Evolutionary conservation across 176 grass and related monocot genomes (phyloP), one percentile per base, ranked within the genome.

Genomic region (Triticum urartu): DNA sequence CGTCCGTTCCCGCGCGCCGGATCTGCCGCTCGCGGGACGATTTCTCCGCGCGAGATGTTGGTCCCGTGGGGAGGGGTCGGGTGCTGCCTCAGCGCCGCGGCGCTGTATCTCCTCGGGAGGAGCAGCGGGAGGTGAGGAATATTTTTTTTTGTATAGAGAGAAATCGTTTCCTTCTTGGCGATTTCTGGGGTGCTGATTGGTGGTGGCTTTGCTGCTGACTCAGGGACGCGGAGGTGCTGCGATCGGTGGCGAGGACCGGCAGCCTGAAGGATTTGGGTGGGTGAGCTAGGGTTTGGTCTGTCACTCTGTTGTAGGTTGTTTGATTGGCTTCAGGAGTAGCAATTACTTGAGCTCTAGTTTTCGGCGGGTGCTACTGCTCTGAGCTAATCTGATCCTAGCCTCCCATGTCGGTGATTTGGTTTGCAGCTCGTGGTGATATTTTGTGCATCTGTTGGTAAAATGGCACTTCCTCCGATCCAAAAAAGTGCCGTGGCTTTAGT

Each of bases 191-290:
- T 59, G 21, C 22, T 75, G 47, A 87, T 18, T 62, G 15, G 28
- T 50, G 32, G n/a, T 9, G 36, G 15, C 75, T 74, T 59, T 59
- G 17, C 18, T 50, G 11, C 7, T 89, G 11, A 18, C 32, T 59
- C 82, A 96, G 97, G 75, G 97, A 98, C 43, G 97, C 94, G 20
- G 92, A 95, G 68, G 64, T 91, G 42, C 94, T 98, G 52, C 84
- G 86, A 45, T 98, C 94, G 34, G 92, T 98, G 76, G 93, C 82
- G 35, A 95, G 86, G 83, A 92, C 94, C 15, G 77, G 87, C 38
- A 91, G 94, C 86, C 84, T 92, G 91, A 98, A 96, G 90, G 97
- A 98, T 90, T 68, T 98, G 80, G 97, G 97, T 95, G 83, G 75
- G 89, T 87, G 33, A 40, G 72, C 42, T 47, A 73, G 78, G 84